A percentile compares a stretch with the other conserved stretches of the same genome.
Conservation (phyloP, 1,284 basidiomycete genomes). For the Leccinum glutinopallens region DNA sequence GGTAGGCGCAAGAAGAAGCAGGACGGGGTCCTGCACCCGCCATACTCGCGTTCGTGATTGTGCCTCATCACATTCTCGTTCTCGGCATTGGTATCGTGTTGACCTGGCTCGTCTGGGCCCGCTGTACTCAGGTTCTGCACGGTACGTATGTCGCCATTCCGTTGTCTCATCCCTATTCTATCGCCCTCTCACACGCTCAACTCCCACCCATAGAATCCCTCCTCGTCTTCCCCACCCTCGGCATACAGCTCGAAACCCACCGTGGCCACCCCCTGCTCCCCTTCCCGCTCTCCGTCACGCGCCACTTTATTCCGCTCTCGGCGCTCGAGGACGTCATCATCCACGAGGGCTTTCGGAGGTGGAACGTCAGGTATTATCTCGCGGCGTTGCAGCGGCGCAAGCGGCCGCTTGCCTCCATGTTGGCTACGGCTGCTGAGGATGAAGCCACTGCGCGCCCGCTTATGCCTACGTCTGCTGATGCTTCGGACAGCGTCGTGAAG, state of each 20-base stretch:
- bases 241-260: slow-evolving; percentile 72
- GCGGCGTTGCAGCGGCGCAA: slow-evolving; percentile 44
- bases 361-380: slow-evolving; percentile 72
- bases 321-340: slow-evolving; percentile 64
- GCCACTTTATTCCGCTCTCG: slow-evolving; percentile 60
- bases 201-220: slow-evolving; percentile 57
- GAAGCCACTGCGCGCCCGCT: no score
- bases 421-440: background rate
- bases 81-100: slow-evolving; percentile 13
- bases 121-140: slow-evolving; percentile 52
- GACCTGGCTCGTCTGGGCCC: slow-evolving; percentile 34
- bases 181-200: no score
- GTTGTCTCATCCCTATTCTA: no score
- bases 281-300: slow-evolving; percentile 39
- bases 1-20: background rate
- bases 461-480: background rate
- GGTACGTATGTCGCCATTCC: slow-evolving; percentile 44
- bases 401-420: background rate
- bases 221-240: slow-evolving; percentile 62
- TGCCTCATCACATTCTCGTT: background rate
- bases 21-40: background rate
- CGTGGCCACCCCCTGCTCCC: slow-evolving; percentile 49
- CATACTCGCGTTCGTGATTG: background rate
- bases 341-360: slow-evolving; percentile 70
- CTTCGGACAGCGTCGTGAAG: slow-evolving; percentile 27